These are phyloP conservation scores for Balansia obtecta DNA, from an alignment of 2,329 filamentous ascomycete species.

Conservation along the genomic window DNA sequence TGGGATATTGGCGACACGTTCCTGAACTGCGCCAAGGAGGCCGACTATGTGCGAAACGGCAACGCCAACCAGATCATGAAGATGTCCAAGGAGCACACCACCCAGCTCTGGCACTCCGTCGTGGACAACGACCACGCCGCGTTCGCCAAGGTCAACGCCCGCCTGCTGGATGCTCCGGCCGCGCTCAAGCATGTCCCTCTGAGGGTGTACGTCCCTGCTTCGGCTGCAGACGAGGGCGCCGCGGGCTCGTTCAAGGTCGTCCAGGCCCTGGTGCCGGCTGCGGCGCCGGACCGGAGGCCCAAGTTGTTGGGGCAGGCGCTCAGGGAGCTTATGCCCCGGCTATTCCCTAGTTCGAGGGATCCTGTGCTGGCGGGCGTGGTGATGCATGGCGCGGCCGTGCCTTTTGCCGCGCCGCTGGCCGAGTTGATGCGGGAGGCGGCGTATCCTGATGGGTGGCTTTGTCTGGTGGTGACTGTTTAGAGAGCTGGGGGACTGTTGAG, in stretches of 20 bases:
- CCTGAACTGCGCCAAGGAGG: conserved; percentile 55
- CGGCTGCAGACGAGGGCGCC: conserved; percentile 8
- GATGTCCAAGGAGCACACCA: conserved; percentile 72
- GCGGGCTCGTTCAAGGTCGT: conserved; percentile 55
- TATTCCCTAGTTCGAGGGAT: conserved; percentile 81
- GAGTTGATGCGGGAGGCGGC: conserved; percentile 73
- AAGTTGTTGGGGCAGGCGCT: conserved; percentile 62
- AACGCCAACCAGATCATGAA: conserved; percentile 86
- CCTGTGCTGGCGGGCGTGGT: conserved; percentile 74
- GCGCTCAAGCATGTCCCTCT: conserved; percentile 76
- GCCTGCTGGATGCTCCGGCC: conserved; percentile 62
- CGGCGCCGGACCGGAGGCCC: conserved; percentile 22
- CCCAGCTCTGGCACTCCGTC: conserved; percentile 70
- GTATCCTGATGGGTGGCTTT: conserved; percentile 88
- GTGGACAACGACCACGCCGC: conserved; percentile 61
- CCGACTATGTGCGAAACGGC: conserved; percentile 78
- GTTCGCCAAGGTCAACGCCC: conserved; percentile 63
- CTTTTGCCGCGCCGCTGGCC: conserved; percentile 66
- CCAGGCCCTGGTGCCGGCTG: conserved; percentile 57
- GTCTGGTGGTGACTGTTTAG: conserved; percentile 67
- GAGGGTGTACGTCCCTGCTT: conserved; percentile 66
- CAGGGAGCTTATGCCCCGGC: conserved; percentile 58
- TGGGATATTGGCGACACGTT: conserved; percentile 53
- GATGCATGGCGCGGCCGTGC: conserved; percentile 73
- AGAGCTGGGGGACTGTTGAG: conserved; percentile 11